Conservation (phyloP, 352 stramenopile genomes). For the Globisporangium abappressorium region DNA sequence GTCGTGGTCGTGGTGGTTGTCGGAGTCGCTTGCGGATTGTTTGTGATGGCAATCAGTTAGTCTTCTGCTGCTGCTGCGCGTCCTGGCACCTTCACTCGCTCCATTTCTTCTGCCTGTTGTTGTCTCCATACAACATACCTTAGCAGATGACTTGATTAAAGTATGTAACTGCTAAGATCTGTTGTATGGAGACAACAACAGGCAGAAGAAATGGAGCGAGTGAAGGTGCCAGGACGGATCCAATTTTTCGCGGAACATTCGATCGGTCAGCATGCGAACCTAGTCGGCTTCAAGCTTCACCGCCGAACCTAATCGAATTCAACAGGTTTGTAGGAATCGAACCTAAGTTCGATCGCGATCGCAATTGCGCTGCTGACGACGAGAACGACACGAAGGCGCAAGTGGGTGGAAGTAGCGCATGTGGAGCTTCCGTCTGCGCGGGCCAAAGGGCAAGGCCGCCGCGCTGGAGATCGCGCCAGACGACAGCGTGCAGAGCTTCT, state of each 20-base stretch:
- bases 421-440: constrained; percentile 70
- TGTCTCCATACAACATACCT: too few relatives aligned
- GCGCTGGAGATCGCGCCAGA: constrained; percentile 49
- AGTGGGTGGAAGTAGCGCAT: constrained; percentile 14
- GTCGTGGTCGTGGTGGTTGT: background rate
- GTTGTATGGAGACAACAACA: too few relatives aligned
- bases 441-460: constrained; percentile 51
- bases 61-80: constrained; percentile 6
- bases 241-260: constrained; percentile 13
- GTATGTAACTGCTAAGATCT: too few relatives aligned
- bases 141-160: too few relatives aligned
- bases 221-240: background rate
- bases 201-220: too few relatives aligned
- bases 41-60: background rate
- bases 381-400: background rate
- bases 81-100: too few relatives aligned
- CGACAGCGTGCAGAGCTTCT: constrained; percentile 38
- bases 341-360: background rate
- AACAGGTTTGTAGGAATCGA: background rate
- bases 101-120: too few relatives aligned
- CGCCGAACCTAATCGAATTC: background rate
- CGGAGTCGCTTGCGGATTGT: background rate
- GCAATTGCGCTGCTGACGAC: background rate
- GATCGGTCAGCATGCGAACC: background rate
- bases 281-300: too few relatives aligned